Base-by-base conservation (phyloP, 140 eudicot genomes). In the Stevia rebaudiana region DNA sequence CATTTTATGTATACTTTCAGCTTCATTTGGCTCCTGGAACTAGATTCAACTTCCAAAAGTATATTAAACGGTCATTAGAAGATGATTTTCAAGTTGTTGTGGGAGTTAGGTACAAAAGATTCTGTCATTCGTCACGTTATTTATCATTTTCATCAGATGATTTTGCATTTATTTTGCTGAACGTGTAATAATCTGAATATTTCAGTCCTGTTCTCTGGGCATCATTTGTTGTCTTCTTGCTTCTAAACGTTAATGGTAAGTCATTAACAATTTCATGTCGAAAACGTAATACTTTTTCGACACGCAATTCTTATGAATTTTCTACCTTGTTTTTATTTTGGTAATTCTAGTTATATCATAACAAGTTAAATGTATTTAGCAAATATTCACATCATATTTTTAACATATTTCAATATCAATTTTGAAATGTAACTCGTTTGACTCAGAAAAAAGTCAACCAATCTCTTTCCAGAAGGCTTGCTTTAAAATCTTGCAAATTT, bases 121-220 rank as follows among this genome's bases (percentile, higher is more conserved):
- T 28, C 3, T 25, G 60, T 30, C 40, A 31, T 12, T 9, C 8
- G 16, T 19, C 39, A 39, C 16, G 19, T 21, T 58, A 9, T 56
- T 49, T 0, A 3, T 48, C 39, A n/a, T 50, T 31, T 67, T 42
- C 51, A 35, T 49, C 23, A 52, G 17, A 30, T 44, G 36, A 44
- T 63, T 25, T 41, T 52, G 21, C 42, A 11, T 64, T 3, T 13
- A 43, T 55, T 63, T 9, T 10, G 12, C 5, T 61, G 28, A 37
- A 61, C n/a, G 13, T 64, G 39, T 12, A 8, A 37, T 55, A 18
- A 42, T 31, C 10, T 31, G 4, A 33, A 64, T 23, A 63, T 72
- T 60, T 61, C 92, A 92, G 96, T 71, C 96, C 98, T 42, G 82
- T 88, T 17, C 66, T 92, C 13, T 92, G 98, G 98, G 87, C 80